Conservation (phyloP, 495 filamentous ascomycete species). For the Copromyces sp. region DNA sequence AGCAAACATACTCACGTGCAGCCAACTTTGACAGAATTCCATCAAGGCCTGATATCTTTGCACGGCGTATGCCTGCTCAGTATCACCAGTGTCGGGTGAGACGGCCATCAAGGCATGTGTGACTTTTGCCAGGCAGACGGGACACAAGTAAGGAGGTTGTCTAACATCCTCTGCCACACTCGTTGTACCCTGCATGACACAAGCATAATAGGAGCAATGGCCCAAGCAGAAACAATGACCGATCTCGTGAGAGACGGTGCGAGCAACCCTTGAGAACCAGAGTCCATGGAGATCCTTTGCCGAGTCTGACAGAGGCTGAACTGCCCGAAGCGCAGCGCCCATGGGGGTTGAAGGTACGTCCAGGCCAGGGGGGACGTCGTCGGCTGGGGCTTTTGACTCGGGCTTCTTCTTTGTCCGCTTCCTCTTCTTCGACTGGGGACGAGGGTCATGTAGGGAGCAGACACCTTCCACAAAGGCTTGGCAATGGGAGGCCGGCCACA, state of each 20-base stretch:
- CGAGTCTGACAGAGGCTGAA: conserved; percentile 3
- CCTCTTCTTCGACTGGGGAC: neutral
- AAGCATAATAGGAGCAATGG: conserved; percentile 62
- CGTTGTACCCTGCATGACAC: conserved; percentile 55
- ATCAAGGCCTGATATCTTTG: conserved; percentile 36
- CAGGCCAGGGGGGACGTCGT: neutral
- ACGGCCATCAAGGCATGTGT: conserved; percentile 15
- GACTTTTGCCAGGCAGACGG: conserved; percentile 50
- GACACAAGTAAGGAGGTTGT: conserved; percentile 59
- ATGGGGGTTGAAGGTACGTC: conserved; percentile 1
- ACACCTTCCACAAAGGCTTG: conserved; percentile 31
- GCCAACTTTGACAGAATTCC: conserved; percentile 33
- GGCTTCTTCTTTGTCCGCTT: neutral
- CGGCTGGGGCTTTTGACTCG: neutral
- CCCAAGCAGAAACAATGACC: conserved; percentile 57
- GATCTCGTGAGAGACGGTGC: conserved; percentile 53
- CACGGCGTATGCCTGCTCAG: conserved; percentile 16
- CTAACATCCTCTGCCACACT: conserved; percentile 51
- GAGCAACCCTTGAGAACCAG: conserved; percentile 48
- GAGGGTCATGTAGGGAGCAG: conserved; percentile 9
- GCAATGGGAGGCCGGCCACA: conserved; percentile 58
- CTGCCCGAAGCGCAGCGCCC: conserved; percentile 5
- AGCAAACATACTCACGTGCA: conserved; percentile 29
- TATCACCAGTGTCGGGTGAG: neutral
- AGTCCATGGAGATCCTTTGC: conserved; percentile 17